Conservation (phyloP, 495 filamentous ascomycete species). For the Jackrogersella multiformis region DNA sequence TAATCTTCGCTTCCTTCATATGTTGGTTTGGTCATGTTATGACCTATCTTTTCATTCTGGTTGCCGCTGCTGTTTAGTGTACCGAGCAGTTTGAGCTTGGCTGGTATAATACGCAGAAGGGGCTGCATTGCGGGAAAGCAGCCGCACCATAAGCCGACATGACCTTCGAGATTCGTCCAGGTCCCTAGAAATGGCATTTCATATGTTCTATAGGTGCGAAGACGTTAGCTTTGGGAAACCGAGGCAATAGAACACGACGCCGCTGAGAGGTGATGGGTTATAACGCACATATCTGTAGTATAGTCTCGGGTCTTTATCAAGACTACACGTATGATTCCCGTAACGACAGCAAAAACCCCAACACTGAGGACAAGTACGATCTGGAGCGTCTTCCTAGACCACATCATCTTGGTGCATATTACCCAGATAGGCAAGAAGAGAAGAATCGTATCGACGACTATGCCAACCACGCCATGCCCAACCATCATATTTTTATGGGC, state of each 20-base stretch:
- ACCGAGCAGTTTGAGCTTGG: constrained; percentile 35
- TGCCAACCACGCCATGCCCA: constrained; percentile 36
- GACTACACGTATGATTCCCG: constrained; percentile 41
- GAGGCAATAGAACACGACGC: background rate
- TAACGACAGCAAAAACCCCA: constrained; percentile 44
- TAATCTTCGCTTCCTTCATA: constrained; percentile 6
- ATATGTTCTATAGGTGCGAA: constrained; percentile 22
- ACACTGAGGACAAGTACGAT: constrained; percentile 47
- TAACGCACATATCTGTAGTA: constrained; percentile 29
- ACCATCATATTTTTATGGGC: constrained; percentile 34
- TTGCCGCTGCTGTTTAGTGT: constrained; percentile 7
- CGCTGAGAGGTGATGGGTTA: background rate
- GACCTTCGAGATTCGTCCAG: constrained; percentile 49
- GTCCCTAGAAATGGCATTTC: constrained; percentile 42
- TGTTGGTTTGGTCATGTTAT: background rate
- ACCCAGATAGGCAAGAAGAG: constrained; percentile 48
- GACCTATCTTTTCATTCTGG: background rate
- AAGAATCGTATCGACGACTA: constrained; percentile 43
- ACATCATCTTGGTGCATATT: constrained; percentile 47
- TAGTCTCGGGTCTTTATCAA: constrained; percentile 31
- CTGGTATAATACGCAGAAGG: constrained; percentile 38
- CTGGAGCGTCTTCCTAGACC: constrained; percentile 40
- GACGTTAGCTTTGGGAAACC: background rate
- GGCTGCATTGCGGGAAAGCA: constrained; percentile 48
- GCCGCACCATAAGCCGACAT: constrained; percentile 48